These are phyloP conservation scores for Aspergillus nomiae DNA, from an alignment of 2,329 filamentous ascomycete genomes.

Conservation along the genomic window DNA sequence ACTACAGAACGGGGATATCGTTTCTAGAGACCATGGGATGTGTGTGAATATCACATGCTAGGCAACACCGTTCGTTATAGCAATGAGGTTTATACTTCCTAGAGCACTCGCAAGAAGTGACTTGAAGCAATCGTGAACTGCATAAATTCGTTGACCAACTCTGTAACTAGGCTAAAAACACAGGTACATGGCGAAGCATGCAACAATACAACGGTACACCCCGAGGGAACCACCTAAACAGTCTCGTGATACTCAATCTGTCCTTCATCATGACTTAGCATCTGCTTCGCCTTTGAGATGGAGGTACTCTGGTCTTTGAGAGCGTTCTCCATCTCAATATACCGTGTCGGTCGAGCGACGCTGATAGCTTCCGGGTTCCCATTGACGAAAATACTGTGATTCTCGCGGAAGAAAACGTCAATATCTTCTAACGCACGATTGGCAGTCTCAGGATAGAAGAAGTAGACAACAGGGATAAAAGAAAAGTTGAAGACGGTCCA, in stretches of 20 bases:
- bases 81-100: no score
- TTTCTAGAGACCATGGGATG: not conserved
- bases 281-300: not conserved
- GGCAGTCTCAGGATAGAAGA: slow-evolving; percentile 36
- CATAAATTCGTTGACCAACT: not conserved
- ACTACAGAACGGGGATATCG: no score
- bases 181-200: not conserved
- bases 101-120: not conserved
- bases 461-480: slow-evolving; percentile 32
- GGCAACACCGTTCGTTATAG: no score
- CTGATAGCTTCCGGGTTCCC: slow-evolving; percentile 9
- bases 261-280: not conserved
- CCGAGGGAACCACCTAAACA: not conserved
- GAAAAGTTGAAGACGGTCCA: slow-evolving; percentile 29
- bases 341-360: slow-evolving; percentile 7
- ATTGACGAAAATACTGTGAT: slow-evolving; percentile 8
- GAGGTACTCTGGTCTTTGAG: slow-evolving; percentile 4
- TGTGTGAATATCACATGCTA: not conserved
- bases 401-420: slow-evolving; percentile 32
- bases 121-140: not conserved
- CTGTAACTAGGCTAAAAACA: not conserved
- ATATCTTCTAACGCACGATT: slow-evolving; percentile 35
- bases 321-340: slow-evolving; percentile 15
- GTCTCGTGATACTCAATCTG: slow-evolving; percentile 2
- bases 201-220: not conserved